Evolutionary conservation across 1,284 basidiomycete genomes (phyloP).

Genomic region (Exobasidium cylindrosporum): DNA sequence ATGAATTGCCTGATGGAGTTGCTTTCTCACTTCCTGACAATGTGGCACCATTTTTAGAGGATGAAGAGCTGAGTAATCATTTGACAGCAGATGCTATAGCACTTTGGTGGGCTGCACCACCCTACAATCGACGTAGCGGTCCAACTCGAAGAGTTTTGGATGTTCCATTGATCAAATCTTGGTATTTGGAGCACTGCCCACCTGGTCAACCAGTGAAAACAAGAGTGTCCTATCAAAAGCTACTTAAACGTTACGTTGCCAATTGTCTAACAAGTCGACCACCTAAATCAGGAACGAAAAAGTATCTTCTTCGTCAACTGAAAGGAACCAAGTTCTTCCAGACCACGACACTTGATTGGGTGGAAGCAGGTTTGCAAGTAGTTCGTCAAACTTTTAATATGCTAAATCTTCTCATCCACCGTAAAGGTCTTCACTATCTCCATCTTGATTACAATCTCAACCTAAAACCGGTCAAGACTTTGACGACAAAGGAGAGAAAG

Average conservation of each 20-base stretch:
- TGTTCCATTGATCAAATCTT: slow-evolving; percentile 91
- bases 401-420: slow-evolving; percentile 96
- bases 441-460: slow-evolving; percentile 94
- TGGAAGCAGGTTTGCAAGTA: slow-evolving; percentile 97
- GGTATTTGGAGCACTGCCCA: slow-evolving; percentile 93
- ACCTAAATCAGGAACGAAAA: slow-evolving; percentile 96
- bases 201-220: slow-evolving; percentile 95
- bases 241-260: slow-evolving; percentile 91
- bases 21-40: slow-evolving; percentile 82
- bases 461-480: slow-evolving; percentile 94
- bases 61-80: slow-evolving; percentile 81
- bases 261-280: slow-evolving; percentile 85
- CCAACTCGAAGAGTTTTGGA: slow-evolving; percentile 91
- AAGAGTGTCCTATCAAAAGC: slow-evolving; percentile 97
- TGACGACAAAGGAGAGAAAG: slow-evolving; percentile 99
- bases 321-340: slow-evolving; percentile 99
- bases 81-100: slow-evolving; percentile 94
- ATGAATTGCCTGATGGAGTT: slow-evolving; percentile 62
- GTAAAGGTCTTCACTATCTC: slow-evolving; percentile 94
- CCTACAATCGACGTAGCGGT: slow-evolving; percentile 88
- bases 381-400: slow-evolving; percentile 99
- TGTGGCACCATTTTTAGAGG: slow-evolving; percentile 77
- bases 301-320: slow-evolving; percentile 90
- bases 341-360: slow-evolving; percentile 95
- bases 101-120: slow-evolving; percentile 97